phyloP scores from a whole-genome alignment of 2,329 filamentous ascomycete genomes.

The Fusarium fracticaudum region DNA sequence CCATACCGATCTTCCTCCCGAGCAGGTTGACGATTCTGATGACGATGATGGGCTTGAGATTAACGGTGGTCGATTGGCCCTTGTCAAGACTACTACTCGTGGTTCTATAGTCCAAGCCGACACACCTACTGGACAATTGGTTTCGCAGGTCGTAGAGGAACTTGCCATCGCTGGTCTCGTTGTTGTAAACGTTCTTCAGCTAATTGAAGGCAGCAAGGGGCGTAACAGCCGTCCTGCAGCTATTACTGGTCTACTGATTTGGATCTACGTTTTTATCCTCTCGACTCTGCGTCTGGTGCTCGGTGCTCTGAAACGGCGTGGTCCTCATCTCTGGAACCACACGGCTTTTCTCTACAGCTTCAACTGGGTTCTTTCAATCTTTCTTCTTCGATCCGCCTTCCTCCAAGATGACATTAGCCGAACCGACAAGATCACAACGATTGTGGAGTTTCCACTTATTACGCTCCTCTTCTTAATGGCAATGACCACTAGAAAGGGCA shows the following conservation, averaged over 20 bases:
- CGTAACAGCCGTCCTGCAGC: conserved; percentile 67
- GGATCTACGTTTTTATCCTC: conserved; percentile 83
- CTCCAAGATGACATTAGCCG: conserved; percentile 75
- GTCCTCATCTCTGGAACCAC: conserved; percentile 89
- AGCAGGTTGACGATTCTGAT: conserved; percentile 57
- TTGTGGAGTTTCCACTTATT: conserved; percentile 78
- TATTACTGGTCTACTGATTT: conserved; percentile 74
- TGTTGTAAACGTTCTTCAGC: conserved; percentile 71
- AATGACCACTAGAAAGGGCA: conserved; percentile 87
- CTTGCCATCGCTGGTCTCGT: conserved; percentile 78
- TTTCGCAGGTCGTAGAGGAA: conserved; percentile 78
- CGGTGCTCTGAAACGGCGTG: conserved; percentile 70
- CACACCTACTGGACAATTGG: conserved; percentile 76
- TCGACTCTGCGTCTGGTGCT: conserved; percentile 76
- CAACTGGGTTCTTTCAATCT: conserved; percentile 80
- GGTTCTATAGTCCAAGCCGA: conserved; percentile 77
- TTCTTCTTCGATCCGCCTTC: conserved; percentile 85
- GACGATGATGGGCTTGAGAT: conserved; percentile 69
- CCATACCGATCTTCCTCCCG: conserved; percentile 64
- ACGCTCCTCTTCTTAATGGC: conserved; percentile 80
- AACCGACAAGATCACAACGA: conserved; percentile 70
- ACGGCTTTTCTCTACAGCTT: conserved; percentile 84
- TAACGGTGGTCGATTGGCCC: conserved; percentile 63
- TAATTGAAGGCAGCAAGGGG: conserved; percentile 69
- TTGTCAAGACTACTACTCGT: conserved; percentile 69